Conservation (phyloP, 345 rosid species). For the Lepidium sativum region DNA sequence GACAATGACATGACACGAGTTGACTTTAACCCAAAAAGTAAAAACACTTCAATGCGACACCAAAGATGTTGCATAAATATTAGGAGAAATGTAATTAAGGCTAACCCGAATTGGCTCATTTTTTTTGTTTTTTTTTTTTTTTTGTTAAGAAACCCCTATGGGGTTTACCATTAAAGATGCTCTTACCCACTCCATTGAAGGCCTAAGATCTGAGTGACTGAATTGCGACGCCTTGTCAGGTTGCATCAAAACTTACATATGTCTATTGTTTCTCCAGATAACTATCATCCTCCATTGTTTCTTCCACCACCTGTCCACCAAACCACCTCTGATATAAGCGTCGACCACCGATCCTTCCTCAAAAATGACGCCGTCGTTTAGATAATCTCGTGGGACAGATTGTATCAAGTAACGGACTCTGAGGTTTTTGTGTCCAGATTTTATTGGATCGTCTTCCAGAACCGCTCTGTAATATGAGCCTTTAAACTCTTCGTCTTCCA, state of each 20-base stretch:
- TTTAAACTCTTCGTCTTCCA: background rate
- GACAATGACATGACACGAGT: background rate
- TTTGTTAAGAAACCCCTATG: too few relatives aligned
- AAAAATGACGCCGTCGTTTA: background rate
- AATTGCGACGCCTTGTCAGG: background rate
- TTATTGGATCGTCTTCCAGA: background rate
- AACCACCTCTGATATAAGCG: constrained; percentile 27
- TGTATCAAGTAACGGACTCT: constrained; percentile 15
- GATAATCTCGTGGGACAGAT: constrained; percentile 34
- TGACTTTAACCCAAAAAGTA: too few relatives aligned
- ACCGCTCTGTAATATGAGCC: background rate
- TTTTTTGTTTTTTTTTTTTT: too few relatives aligned
- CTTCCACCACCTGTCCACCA: constrained; percentile 46
- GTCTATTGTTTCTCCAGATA: background rate
- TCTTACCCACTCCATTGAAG: background rate
- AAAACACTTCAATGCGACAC: background rate
- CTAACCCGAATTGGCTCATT: too few relatives aligned
- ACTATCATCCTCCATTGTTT: constrained; percentile 23
- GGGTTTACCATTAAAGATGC: too few relatives aligned
- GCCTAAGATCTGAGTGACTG: background rate
- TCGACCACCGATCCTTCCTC: constrained; percentile 31
- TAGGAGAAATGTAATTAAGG: too few relatives aligned
- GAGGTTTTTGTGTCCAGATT: background rate
- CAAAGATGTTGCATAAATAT: background rate
- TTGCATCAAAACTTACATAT: background rate